Base-by-base conservation (phyloP, 2,329 filamentous ascomycete species). In the Teratosphaeria nubilosa region DNA sequence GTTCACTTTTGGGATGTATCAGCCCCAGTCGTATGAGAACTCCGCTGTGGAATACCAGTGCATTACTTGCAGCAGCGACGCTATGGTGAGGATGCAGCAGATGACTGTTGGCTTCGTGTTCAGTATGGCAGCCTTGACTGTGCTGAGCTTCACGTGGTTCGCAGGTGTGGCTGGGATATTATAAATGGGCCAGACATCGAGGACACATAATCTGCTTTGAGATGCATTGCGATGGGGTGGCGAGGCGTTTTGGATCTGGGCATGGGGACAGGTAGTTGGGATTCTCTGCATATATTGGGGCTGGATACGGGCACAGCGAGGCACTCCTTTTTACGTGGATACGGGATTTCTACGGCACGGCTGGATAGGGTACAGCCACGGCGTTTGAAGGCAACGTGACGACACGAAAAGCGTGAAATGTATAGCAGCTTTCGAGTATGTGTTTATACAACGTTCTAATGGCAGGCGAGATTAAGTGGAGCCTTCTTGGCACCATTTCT, bases 1-100 rank as follows among this genome's bases (percentile, higher is more conserved):
- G 16, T 81, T 79, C 65, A 74, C 70, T 5, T 87, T 87, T 65
- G 84, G 81, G 60, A 84, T 87, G 81, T 87, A 87, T 69, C 67
- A 68, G 27, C 76, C 79, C 50, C 80, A 81, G 69, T 58, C 74
- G 3, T 80, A 82, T 67, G 77, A 75, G 5, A 75, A 41, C 24
- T 55, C 53, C 14, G 34, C 16, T 41, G 37, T 37, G 31, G 78
- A 6, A 74, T 80, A 58, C 65, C 68, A 51, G 75, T 86, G 83
- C 69, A 76, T 80, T 24, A 84, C 80, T 25, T 86, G 83, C 73
- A 48, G 41, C 41, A 82, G 73, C 63, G 73, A 71, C 30, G 82
- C 80, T 9, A 67, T 82, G 22, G 80, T 79, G 3, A 45, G 75
- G 27, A 74, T 77, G 61, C 80, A 84, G 64, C 77, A 75, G 54